phyloP scores from a whole-genome alignment of 306 rosid genomes.

The Cicer yamashitae region DNA sequence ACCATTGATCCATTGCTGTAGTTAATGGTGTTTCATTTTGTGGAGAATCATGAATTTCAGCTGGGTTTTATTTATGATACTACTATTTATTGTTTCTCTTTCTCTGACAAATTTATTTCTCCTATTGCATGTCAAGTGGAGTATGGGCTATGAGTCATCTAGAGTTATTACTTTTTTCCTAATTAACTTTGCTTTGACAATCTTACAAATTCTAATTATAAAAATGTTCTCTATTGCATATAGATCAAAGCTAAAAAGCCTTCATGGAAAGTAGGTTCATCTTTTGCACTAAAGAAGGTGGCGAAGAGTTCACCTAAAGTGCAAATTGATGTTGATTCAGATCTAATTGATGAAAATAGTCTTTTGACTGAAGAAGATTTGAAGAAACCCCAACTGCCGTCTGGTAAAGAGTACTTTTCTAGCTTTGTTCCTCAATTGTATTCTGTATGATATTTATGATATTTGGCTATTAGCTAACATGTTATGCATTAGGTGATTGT shows the following conservation, averaged over 20 bases:
- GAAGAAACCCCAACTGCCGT: slow-evolving; percentile 70
- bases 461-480: slow-evolving; percentile 24
- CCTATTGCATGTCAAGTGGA: slow-evolving; percentile 27
- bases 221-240: slow-evolving; percentile 23
- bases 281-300: slow-evolving; percentile 68
- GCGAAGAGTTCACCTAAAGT: slow-evolving; percentile 62
- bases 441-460: slow-evolving; percentile 7
- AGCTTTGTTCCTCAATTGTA: slow-evolving; percentile 29
- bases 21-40: slow-evolving; percentile 11
- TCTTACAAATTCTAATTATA: slow-evolving; percentile 34
- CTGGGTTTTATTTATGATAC: not conserved
- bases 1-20: not conserved
- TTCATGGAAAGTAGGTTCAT: slow-evolving; percentile 82
- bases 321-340: slow-evolving; percentile 75
- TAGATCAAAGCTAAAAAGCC: slow-evolving; percentile 80
- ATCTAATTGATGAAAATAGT: slow-evolving; percentile 93
- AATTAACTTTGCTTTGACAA: not conserved
- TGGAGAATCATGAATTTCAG: not conserved
- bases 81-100: not conserved
- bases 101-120: not conserved
- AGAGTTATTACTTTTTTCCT: not conserved
- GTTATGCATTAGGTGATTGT: slow-evolving; percentile 71
- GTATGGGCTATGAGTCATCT: not conserved
- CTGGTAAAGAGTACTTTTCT: slow-evolving; percentile 54
- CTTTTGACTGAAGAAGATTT: slow-evolving; percentile 88